Percentiles rank a stretch among this genome's conserved stretches.
Conservation (phyloP, 1,284 basidiomycete genomes). For the Meripilus lineatus region DNA sequence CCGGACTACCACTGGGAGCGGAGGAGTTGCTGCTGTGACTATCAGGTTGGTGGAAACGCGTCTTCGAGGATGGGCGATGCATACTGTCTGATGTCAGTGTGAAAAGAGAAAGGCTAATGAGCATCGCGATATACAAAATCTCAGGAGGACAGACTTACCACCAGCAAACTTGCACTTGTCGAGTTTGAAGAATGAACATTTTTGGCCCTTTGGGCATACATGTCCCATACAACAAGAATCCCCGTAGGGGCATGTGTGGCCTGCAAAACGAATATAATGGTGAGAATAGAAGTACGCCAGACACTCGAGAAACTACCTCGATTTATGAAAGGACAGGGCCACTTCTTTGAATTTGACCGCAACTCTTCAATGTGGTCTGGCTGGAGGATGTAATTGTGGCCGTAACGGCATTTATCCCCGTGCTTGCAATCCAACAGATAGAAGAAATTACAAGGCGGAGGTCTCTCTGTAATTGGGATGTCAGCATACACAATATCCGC, state of each 20-base stretch:
- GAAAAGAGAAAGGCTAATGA: too few species aligned
- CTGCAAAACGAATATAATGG: constrained; percentile 14
- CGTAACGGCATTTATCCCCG: constrained; percentile 33
- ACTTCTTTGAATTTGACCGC: constrained; percentile 34
- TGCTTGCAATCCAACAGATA: constrained; percentile 35
- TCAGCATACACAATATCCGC: constrained; percentile 2
- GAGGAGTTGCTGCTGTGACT: too few species aligned
- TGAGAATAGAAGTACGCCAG: background rate
- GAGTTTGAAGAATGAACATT: constrained; percentile 27
- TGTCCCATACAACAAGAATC: constrained; percentile 31
- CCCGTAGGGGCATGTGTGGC: constrained; percentile 26
- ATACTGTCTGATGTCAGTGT: too few species aligned
- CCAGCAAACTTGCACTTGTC: constrained; percentile 33
- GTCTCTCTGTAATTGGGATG: constrained; percentile 28
- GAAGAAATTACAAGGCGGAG: constrained; percentile 37
- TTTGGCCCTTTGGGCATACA: constrained; percentile 28
- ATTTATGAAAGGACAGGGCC: constrained; percentile 33
- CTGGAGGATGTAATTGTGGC: constrained; percentile 34
- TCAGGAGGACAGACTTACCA: too few species aligned
- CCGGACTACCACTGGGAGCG: too few species aligned
- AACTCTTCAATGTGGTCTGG: constrained; percentile 30
- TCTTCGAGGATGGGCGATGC: too few species aligned
- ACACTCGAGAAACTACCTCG: constrained; percentile 21
- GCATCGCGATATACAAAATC: too few species aligned
- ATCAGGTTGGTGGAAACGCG: too few species aligned